Percentiles rank a stretch among this genome's conserved stretches.
Evolutionary conservation across 176 grass and related monocot genomes (phyloP).

Genomic region (Phoenix dactylifera): DNA sequence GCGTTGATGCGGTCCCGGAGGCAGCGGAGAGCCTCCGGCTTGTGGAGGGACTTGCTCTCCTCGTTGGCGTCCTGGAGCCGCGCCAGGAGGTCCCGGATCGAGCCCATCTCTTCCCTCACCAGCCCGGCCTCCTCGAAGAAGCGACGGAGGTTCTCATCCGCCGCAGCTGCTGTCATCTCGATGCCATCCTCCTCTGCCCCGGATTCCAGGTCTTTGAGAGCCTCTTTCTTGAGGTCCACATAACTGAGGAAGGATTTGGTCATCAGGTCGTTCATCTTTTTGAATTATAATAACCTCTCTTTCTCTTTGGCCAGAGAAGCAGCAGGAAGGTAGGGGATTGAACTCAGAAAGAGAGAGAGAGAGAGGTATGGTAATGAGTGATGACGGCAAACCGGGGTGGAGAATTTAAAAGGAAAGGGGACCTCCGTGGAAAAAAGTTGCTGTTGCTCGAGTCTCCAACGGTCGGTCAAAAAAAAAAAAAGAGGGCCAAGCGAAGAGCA

Average conservation of each 20-base stretch:
- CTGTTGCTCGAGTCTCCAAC: no score
- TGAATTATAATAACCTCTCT: no score
- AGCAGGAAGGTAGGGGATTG: no score
- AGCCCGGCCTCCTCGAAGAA: constrained; percentile 80
- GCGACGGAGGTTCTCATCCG: constrained; percentile 51
- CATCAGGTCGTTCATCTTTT: constrained; percentile 87
- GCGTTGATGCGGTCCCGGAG: constrained; percentile 64
- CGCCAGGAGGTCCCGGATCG: constrained; percentile 64
- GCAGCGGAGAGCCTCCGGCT: constrained; percentile 60
- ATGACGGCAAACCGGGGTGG: no score
- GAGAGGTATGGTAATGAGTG: no score
- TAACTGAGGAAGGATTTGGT: constrained; percentile 99
- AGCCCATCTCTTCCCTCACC: constrained; percentile 77
- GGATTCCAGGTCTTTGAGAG: constrained; percentile 76
- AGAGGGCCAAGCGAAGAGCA: no score
- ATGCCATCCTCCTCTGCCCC: constrained; percentile 19
- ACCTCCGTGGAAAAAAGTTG: no score
- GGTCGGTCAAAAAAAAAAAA: no score
- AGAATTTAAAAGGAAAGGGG: no score
- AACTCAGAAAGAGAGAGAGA: no score
- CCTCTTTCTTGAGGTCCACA: constrained; percentile 96
- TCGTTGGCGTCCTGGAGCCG: constrained; percentile 72
- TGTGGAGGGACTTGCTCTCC: constrained; percentile 76
- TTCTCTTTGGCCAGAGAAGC: no score
- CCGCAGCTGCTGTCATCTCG: constrained; percentile 34